These are phyloP conservation scores for Fusarium miscanthi DNA, from an alignment of 2,329 filamentous ascomycete genomes.

Conservation along the genomic window DNA sequence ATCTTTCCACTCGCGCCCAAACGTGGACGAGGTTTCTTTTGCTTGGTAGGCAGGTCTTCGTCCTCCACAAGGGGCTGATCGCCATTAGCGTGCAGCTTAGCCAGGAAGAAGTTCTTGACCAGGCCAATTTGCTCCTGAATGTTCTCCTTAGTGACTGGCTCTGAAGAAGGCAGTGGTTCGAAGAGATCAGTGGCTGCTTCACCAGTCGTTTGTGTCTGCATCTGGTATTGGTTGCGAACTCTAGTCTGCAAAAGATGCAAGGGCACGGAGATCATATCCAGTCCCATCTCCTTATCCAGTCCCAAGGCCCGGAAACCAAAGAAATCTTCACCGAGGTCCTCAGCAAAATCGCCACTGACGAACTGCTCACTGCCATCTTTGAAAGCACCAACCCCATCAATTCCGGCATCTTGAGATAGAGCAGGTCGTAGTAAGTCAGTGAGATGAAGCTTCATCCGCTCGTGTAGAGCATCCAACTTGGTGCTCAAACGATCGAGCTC, in stretches of 20 bases:
- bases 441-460: constrained; percentile 92
- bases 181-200: constrained; percentile 71
- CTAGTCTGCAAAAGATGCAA: constrained; percentile 93
- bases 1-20: constrained; percentile 84
- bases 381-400: constrained; percentile 90
- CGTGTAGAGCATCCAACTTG: constrained; percentile 86
- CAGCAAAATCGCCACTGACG: constrained; percentile 94
- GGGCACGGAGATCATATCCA: constrained; percentile 89
- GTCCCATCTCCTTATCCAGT: constrained; percentile 88
- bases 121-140: constrained; percentile 85
- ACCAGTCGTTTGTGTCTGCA: constrained; percentile 74
- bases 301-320: constrained; percentile 98
- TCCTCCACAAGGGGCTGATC: constrained; percentile 89
- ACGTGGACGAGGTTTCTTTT: constrained; percentile 78
- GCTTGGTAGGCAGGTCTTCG: constrained; percentile 92
- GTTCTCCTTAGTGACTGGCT: constrained; percentile 82
- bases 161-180: constrained; percentile 74
- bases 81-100: constrained; percentile 85
- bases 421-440: constrained; percentile 94
- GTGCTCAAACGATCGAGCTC: constrained; percentile 87
- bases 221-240: constrained; percentile 85
- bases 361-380: constrained; percentile 98
- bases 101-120: constrained; percentile 90
- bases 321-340: constrained; percentile 98
- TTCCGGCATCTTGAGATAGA: constrained; percentile 76